Evolutionary conservation across 306 rosid species (phyloP), one percentile per base, ranked within the genome.

Genomic region (Vicia sativa): DNA sequence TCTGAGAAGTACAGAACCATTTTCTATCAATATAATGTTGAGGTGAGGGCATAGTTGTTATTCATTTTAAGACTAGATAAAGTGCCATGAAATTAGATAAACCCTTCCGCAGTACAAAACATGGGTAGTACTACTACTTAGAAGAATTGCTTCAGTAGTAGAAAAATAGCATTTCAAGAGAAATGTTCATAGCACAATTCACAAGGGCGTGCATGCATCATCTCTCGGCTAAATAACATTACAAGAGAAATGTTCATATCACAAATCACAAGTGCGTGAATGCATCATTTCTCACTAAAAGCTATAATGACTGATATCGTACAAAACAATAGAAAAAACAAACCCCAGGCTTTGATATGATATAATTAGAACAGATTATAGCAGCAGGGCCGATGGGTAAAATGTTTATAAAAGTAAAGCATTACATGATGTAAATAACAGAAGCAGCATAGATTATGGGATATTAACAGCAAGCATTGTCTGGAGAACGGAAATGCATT

Each of bases 381-480:
- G 43, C 28, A 35, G 37, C 28, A 21, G 62, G 29, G 37, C 48
- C 10, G 25, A 71, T 41, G 65, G 21, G 23, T 3, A 45, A 65
- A 26, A 38, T 41, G 25, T 59, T 65, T 41, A 54, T n/a, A 43
- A 68, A 18, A 19, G 63, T 71, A 57, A 53, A 70, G 62, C 16
- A 28, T 9, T 26, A 10, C 7, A 28, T 34, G 29, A 6, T 26
- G 29, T 16, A 65, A 65, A 56, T 35, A 15, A 25, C 50, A 19
- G 34, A 48, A 68, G 57, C 42, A 41, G 43, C 11, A 14, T 11
- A 35, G 48, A 60, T 37, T 37, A 45, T 9, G 18, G 50, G 42
- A 64, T 54, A 50, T 48, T 21, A 45, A 59, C 49, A 70, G 37
- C 28, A 70, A 64, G 67, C 34, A 6, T 19, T 56, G 63, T 65